Conservation (phyloP, 768 basidiomycete genomes). For the Kwoniella shandongensis region DNA sequence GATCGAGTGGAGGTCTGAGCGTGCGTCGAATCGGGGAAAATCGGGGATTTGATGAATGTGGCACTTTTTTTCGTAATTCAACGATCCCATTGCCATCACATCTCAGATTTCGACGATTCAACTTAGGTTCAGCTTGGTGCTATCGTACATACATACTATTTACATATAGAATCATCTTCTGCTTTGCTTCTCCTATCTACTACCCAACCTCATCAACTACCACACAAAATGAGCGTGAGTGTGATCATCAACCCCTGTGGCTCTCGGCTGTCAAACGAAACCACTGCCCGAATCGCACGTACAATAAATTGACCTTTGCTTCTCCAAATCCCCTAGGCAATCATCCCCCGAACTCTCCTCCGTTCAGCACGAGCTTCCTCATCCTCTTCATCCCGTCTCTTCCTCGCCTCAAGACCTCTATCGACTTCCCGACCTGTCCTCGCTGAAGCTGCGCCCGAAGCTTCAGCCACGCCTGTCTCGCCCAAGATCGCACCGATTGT, state of each 20-base stretch:
- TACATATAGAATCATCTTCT: too few relatives aligned
- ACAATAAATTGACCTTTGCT: too few relatives aligned
- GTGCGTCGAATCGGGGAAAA: not conserved
- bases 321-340: too few relatives aligned
- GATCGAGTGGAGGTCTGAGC: slow-evolving; percentile 14
- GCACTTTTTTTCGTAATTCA: slow-evolving; percentile 11
- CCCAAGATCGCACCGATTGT: slow-evolving; percentile 76
- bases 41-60: slow-evolving; percentile 3
- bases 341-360: slow-evolving; percentile 20
- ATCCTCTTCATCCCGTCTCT: slow-evolving; percentile 14
- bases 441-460: slow-evolving; percentile 11
- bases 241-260: too few relatives aligned
- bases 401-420: slow-evolving; percentile 10
- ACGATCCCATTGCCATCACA: too few relatives aligned
- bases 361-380: slow-evolving; percentile 20
- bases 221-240: slow-evolving; percentile 22
- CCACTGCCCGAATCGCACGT: too few relatives aligned
- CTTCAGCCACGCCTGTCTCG: slow-evolving; percentile 25
- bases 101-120: slow-evolving; percentile 13
- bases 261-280: too few relatives aligned
- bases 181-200: too few relatives aligned
- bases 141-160: not conserved
- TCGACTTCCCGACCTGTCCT: slow-evolving; percentile 17
- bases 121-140: slow-evolving; percentile 1
- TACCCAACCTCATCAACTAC: not conserved